Evolutionary conservation across 257 asterid genomes (phyloP), one percentile per base, ranked within the genome.

Genomic region (Schizonepeta tenuifolia): DNA sequence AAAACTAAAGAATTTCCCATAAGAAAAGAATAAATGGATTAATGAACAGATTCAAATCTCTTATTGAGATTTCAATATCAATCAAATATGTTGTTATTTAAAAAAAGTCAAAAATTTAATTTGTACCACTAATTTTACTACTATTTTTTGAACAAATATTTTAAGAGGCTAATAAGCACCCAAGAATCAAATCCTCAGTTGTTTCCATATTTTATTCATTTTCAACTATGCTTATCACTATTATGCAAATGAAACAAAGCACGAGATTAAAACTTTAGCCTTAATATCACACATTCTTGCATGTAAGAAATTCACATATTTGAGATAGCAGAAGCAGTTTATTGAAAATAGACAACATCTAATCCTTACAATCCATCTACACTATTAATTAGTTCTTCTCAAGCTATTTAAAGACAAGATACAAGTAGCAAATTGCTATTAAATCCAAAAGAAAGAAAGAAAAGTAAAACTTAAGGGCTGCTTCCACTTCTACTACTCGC

Each of bases 281-380:
- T 28, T 28, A 24, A 24, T 36, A 41, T 41, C 5, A 43, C 28
- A 10, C 53, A 21, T 35, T n/a, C n/a, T n/a, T 33, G 67, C 58
- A 73, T 22, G 57, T 46, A 71, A 65, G 15, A 12, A 13, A 31
- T 7, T n/a, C 10, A 67, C 26, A 67, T 14, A 49, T 26, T 26
- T 17, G 18, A 58, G 62, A 72, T 21, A 28, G 33, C 65, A 59
- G 53, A 47, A 65, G 78, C 24, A 71, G 71, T 81, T 78, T 84
- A 83, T 81, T 84, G 61, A 74, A 77, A 83, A 62, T 69, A 84
- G 79, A 83, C 38, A 46, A 74, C 79, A 41, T 67, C 84, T 80
- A 80, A 77, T 51, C 68, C 82, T 64, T 44, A 68, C 66, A 67
- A 35, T 74, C 67, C 71, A 54, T 79, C 82, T 71, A 77, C 28